Base-by-base conservation (phyloP, 192 early-diverging fungal genomes). In the Allomyces javanicus region DNA sequence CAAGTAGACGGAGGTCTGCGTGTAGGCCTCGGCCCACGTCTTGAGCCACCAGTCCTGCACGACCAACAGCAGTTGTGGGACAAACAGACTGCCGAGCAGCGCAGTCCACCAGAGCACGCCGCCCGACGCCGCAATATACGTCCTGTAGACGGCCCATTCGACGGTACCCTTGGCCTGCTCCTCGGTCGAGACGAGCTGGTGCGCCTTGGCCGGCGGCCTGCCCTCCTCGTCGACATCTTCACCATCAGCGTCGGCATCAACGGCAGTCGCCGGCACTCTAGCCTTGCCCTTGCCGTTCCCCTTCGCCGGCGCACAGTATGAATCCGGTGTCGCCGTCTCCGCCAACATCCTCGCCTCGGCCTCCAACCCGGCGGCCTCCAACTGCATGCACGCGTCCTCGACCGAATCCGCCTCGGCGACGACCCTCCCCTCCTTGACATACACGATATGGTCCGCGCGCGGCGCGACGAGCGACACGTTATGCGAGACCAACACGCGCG, bases 401-500 rank as follows among this genome's bases (percentile, higher is more conserved):
- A 66, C 43, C 68, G 44, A 58, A n/a, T 58, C 21, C 1, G 17
- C 50, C 50, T 58, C 17, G 21, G 50, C 50, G 21, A 58, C 64
- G n/a, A 89, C 75, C 1, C 77, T 76, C 63, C 87, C 88, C 44
- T 83, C 78, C 40, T 78, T 73, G 69, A 91, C 33, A 11, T 78
- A 82, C 6, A 86, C 83, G 24, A 91, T 75, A 61, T 77, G 69
- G 25, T 63, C 69, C 40, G 85, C 85, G 33, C 74, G 72, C 43
- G 69, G 73, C 58, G 89, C 70, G 40, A 85, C 86, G 26, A 85
- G 65, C 17, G 81, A 71, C 17, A 89, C 84, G 58, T 91, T 86
- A 71, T 97, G 96, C 0, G 93, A 93, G 11, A 95, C 96, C 50
- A 99, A 75, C n/a, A 99, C 73, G 2, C 86, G 71, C 0, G 96